Conservation (phyloP, 164 flowering plant species). For the Chimonanthus salicifolius region DNA sequence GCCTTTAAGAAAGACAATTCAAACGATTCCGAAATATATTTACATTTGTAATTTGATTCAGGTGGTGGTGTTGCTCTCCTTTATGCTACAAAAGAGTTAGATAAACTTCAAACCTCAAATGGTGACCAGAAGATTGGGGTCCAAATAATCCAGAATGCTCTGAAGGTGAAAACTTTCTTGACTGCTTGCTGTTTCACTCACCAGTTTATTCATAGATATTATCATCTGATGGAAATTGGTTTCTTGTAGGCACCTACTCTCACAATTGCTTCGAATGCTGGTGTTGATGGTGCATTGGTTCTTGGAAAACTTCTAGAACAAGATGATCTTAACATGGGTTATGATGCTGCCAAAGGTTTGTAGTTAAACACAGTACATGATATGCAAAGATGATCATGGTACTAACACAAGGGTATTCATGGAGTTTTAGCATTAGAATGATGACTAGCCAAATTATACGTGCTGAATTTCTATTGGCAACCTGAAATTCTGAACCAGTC, state of each 20-base stretch:
- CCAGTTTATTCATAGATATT: background rate
- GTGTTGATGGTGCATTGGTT: conserved; percentile 63
- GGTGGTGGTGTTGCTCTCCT: conserved; percentile 94
- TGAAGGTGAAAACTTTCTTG: conserved; percentile 44
- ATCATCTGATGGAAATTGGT: conserved; percentile 1
- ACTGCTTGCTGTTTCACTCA: background rate
- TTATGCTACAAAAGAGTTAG: conserved; percentile 65
- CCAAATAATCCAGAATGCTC: conserved; percentile 66
- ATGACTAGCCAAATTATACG: too few species aligned
- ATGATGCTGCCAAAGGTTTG: conserved; percentile 88
- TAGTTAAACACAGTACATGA: background rate
- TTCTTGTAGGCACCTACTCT: conserved; percentile 55
- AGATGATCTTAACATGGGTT: conserved; percentile 64
- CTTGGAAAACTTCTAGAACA: conserved; percentile 77
- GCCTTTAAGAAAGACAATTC: too few species aligned
- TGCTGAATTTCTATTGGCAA: too few species aligned
- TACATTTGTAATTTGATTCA: conserved; percentile 9
- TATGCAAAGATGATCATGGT: background rate
- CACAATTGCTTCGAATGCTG: conserved; percentile 83
- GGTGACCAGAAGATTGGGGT: conserved; percentile 74
- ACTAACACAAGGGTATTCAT: background rate
- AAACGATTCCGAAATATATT: background rate
- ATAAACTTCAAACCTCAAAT: conserved; percentile 55
- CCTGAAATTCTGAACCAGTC: too few species aligned
- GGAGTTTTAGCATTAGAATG: too few species aligned